Conservation (phyloP, 108 stramenopile species). For the Cyclotella cryptica region DNA sequence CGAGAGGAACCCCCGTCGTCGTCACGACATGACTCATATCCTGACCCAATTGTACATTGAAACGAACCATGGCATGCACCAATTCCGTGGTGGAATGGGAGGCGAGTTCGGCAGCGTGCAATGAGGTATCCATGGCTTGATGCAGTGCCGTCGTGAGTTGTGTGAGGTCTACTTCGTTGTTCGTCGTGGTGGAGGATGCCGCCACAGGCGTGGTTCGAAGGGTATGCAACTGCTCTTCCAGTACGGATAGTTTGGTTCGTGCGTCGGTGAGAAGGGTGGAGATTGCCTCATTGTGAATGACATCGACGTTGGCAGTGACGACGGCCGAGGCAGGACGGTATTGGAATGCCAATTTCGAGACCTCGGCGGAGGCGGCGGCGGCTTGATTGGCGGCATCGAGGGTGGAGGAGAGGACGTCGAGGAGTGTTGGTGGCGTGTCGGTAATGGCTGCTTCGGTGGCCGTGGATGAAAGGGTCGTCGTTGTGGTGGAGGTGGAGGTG, state of each 20-base stretch:
- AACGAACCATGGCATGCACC: too few relatives aligned
- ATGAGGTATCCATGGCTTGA: too few relatives aligned
- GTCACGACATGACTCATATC: too few relatives aligned
- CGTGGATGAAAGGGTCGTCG: not conserved
- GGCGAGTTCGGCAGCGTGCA: too few relatives aligned
- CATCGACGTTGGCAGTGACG: not conserved
- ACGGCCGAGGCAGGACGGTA: not conserved
- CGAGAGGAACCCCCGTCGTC: too few relatives aligned
- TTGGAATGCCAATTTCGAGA: not conserved
- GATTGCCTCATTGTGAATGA: too few relatives aligned
- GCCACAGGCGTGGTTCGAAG: too few relatives aligned
- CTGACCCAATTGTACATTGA: too few relatives aligned
- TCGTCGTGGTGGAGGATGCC: too few relatives aligned
- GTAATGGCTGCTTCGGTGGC: not conserved
- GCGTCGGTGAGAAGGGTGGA: not conserved
- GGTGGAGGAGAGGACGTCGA: conserved; percentile 16
- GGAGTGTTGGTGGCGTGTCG: not conserved
- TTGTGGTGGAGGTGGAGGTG: not conserved
- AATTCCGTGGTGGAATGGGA: too few relatives aligned
- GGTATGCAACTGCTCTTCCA: not conserved
- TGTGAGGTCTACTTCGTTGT: too few relatives aligned
- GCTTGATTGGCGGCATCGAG: conserved; percentile 22
- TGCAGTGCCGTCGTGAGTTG: too few relatives aligned
- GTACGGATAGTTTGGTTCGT: conserved; percentile 13
- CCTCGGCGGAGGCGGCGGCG: conserved; percentile 14